Conservation (phyloP, 1,139 yeast genomes). For the Lodderomyces theae region DNA sequence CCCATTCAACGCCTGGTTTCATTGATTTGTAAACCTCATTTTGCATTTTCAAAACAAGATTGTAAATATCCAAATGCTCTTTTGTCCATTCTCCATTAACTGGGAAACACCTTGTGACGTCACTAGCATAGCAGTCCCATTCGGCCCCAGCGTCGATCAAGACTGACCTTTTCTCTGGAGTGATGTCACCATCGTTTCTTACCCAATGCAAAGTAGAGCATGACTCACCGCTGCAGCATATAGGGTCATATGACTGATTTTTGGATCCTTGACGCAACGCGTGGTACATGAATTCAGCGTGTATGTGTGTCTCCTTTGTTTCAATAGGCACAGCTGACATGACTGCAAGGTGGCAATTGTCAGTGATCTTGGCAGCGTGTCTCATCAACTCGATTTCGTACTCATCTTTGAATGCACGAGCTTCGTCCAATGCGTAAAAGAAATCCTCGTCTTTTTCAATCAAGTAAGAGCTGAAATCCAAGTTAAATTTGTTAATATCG, state of each 20-base stretch:
- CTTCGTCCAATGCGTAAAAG: slow-evolving; percentile 78
- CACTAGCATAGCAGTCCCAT: slow-evolving; percentile 90
- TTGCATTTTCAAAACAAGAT: slow-evolving; percentile 85
- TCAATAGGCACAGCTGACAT: slow-evolving; percentile 92
- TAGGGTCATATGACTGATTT: slow-evolving; percentile 86
- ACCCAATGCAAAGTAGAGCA: slow-evolving; percentile 91
- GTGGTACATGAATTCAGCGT: slow-evolving; percentile 93
- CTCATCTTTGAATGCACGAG: slow-evolving; percentile 79
- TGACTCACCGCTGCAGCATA: slow-evolving; percentile 90
- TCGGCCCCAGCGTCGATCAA: slow-evolving; percentile 97
- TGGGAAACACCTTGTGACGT: slow-evolving; percentile 95
- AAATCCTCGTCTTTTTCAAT: slow-evolving; percentile 46
- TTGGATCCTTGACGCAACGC: slow-evolving; percentile 93
- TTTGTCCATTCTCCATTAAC: slow-evolving; percentile 83
- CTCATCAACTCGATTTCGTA: slow-evolving; percentile 74
- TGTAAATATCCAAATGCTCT: slow-evolving; percentile 82
- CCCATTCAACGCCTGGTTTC: slow-evolving; percentile 86
- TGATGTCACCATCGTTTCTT: slow-evolving; percentile 69
- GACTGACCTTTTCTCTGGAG: slow-evolving; percentile 54
- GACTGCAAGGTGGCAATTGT: slow-evolving; percentile 83
- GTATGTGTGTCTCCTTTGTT: slow-evolving; percentile 83
- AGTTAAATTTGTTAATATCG: slow-evolving; percentile 40
- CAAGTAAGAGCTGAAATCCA: slow-evolving; percentile 30
- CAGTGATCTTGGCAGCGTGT: slow-evolving; percentile 81
- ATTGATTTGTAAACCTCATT: slow-evolving; percentile 60